Evolutionary conservation across 176 grass and related monocot species (phyloP).

Genomic region (Tillandsia leiboldiana): DNA sequence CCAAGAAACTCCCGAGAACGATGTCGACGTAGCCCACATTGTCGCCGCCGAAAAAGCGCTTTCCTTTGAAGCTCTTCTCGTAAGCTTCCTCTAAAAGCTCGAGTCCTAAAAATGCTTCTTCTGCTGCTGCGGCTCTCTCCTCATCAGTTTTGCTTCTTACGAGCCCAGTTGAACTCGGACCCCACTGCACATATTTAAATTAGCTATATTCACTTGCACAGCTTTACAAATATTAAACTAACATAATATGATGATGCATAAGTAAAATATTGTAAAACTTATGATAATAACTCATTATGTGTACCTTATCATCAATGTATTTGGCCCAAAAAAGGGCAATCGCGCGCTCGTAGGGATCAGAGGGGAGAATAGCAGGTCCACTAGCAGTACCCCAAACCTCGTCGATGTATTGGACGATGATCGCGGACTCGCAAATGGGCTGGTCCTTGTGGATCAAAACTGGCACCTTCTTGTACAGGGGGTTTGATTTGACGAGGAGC

Average conservation of each 20-base stretch:
- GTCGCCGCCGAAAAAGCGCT: constrained; percentile 32
- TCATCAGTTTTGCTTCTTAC: constrained; percentile 24
- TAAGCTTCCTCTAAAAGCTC: constrained; percentile 35
- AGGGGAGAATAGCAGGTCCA: constrained; percentile 5
- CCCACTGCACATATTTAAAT: constrained; percentile 19
- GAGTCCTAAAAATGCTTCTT: constrained; percentile 13
- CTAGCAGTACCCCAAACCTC: neutral
- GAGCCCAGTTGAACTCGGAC: constrained; percentile 10
- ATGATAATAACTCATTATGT: neutral
- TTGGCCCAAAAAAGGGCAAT: constrained; percentile 25
- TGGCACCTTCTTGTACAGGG: constrained; percentile 35
- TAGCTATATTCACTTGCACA: too few species aligned
- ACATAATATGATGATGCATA: neutral
- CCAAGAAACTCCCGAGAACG: constrained; percentile 27
- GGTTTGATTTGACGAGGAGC: constrained; percentile 31
- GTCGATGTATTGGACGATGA: constrained; percentile 33
- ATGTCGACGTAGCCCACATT: constrained; percentile 30
- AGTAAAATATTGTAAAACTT: neutral
- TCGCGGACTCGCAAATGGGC: constrained; percentile 40
- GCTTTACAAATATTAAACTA: too few species aligned
- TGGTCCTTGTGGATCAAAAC: constrained; percentile 27
- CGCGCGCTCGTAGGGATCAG: constrained; percentile 26
- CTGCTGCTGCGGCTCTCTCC: constrained; percentile 19
- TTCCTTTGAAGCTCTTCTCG: constrained; percentile 18
- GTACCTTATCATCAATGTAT: constrained; percentile 27